A percentile compares a stretch with the other conserved stretches of the same genome.
phyloP scores from a whole-genome alignment of 441 rosid species.

The Hura crepitans region DNA sequence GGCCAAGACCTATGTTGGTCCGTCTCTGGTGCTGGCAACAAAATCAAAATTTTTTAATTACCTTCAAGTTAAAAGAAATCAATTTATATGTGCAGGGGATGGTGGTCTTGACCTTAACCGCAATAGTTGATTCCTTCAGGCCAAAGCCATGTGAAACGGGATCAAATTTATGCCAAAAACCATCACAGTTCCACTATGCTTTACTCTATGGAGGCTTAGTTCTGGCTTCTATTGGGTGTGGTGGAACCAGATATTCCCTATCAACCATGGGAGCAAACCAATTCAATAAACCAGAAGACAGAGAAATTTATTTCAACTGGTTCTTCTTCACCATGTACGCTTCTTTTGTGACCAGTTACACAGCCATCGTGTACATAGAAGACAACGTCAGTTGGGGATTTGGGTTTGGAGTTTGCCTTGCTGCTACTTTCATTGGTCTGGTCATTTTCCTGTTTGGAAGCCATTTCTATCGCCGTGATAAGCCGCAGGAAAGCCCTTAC shows the following conservation, averaged over 20 bases:
- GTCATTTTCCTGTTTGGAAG: slow-evolving; percentile 32
- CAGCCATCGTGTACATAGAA: slow-evolving; percentile 37
- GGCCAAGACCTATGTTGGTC: no score
- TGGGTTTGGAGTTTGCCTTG: slow-evolving; percentile 38
- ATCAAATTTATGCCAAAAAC: slow-evolving; percentile 32
- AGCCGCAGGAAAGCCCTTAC: slow-evolving; percentile 48
- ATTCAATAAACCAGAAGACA: slow-evolving; percentile 33
- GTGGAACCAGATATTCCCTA: slow-evolving; percentile 33
- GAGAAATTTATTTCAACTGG: slow-evolving; percentile 50
- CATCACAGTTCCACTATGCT: slow-evolving; percentile 36
- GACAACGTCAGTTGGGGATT: slow-evolving; percentile 45
- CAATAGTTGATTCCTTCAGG: slow-evolving; percentile 32
- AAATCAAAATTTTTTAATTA: no score
- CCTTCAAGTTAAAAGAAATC: no score
- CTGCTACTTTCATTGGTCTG: slow-evolving; percentile 31
- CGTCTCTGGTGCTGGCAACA: no score
- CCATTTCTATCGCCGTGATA: slow-evolving; percentile 32
- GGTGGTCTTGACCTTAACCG: slow-evolving; percentile 33
- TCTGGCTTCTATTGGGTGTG: slow-evolving; percentile 33
- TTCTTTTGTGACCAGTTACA: slow-evolving; percentile 13
- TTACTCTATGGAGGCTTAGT: slow-evolving; percentile 37
- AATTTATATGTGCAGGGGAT: slow-evolving; percentile 36
- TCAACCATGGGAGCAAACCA: slow-evolving; percentile 53
- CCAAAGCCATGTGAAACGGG: slow-evolving; percentile 34
- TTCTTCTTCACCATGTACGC: slow-evolving; percentile 28